Base-by-base conservation (phyloP, 1,284 basidiomycete species). In the Bondarzewia mesenterica region DNA sequence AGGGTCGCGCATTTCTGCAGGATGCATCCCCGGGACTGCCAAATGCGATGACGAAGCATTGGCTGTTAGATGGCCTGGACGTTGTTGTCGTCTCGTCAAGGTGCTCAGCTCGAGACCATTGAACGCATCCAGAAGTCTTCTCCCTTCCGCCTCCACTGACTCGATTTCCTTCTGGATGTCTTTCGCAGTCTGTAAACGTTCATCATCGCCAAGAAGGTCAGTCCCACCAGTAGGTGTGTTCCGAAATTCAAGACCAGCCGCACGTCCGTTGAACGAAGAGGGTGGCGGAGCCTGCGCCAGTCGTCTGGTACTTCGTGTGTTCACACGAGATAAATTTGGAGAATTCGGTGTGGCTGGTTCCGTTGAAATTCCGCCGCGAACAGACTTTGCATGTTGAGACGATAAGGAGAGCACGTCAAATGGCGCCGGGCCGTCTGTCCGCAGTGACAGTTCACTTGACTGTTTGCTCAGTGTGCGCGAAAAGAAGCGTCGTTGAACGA, bases 61-160 rank as follows among this genome's bases (percentile, higher is more conserved):
- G 21, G 50, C 37, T 18, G 51, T 44, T 23, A 51, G 46, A n/a
- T 43, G 50, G 10, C 37, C 25, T 22, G 45, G 49, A n/a, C 47
- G 46, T 41, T 41, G 56, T 21, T 42, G 56, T 40, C 41, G 54
- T 54, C 78, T 73, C 4, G 82, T 80, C 46, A 85, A 63, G 14
- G 80, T 74, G 38, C 75, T 83, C 47, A 87, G 68, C 61, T 88
- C 85, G 37, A 88, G 67, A 14, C 83, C 85, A 56, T 80, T 83
- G 60, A 88, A 87, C 4, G 84, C 83, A 58, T 87, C 84, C 60
- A 86, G 73, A 38, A 88, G 61, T 46, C 82, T 70, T 52, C 72
- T 72, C 14, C 76, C 78, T 60, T 88, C 85, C 26, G 78, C 77
- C 60, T 87, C 85, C 40, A 86, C 74, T 5, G 70, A 64, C 51